These are phyloP conservation scores for Arthrinium phaeospermum DNA, from an alignment of 2,329 filamentous ascomycete genomes.

Conservation along the genomic window DNA sequence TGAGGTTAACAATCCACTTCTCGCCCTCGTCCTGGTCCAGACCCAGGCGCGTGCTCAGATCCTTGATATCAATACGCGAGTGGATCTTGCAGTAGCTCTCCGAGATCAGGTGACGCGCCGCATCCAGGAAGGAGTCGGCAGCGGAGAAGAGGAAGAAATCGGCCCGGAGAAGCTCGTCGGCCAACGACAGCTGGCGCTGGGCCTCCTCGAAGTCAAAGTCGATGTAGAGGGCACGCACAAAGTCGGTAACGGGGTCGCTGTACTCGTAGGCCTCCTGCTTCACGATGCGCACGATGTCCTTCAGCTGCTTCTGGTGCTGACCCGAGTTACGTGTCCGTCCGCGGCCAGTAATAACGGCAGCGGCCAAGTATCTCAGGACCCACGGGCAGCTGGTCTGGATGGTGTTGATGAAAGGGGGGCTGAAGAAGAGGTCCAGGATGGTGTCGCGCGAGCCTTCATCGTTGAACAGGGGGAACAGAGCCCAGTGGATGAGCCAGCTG, in stretches of 20 bases:
- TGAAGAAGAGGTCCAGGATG: constrained; percentile 96
- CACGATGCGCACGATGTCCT: constrained; percentile 94
- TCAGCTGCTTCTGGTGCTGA: constrained; percentile 96
- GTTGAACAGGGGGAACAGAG: constrained; percentile 99
- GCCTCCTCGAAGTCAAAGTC: constrained; percentile 98
- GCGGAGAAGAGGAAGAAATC: constrained; percentile 95
- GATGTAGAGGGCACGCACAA: constrained; percentile 94
- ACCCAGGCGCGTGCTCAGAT: constrained; percentile 89
- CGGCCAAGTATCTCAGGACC: constrained; percentile 92
- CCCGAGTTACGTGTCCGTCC: constrained; percentile 80
- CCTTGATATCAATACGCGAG: constrained; percentile 97
- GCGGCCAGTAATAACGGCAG: constrained; percentile 93
- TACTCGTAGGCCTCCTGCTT: constrained; percentile 99
- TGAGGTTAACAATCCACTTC: constrained; percentile 99
- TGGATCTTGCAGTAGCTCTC: constrained; percentile 99
- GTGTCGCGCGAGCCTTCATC: constrained; percentile 88
- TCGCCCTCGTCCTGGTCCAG: constrained; percentile 94
- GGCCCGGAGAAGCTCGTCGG: constrained; percentile 87
- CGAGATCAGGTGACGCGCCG: constrained; percentile 93
- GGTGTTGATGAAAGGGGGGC: constrained; percentile 96
- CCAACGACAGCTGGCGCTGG: constrained; percentile 82
- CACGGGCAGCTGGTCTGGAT: constrained; percentile 98
- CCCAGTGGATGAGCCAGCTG: constrained; percentile 98
- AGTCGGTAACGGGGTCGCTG: constrained; percentile 92
- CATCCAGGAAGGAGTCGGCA: constrained; percentile 89